Percentiles rank a stretch among this genome's conserved stretches.
phyloP scores from a whole-genome alignment of 2,329 filamentous ascomycete genomes.

The Talaromyces islandicus region DNA sequence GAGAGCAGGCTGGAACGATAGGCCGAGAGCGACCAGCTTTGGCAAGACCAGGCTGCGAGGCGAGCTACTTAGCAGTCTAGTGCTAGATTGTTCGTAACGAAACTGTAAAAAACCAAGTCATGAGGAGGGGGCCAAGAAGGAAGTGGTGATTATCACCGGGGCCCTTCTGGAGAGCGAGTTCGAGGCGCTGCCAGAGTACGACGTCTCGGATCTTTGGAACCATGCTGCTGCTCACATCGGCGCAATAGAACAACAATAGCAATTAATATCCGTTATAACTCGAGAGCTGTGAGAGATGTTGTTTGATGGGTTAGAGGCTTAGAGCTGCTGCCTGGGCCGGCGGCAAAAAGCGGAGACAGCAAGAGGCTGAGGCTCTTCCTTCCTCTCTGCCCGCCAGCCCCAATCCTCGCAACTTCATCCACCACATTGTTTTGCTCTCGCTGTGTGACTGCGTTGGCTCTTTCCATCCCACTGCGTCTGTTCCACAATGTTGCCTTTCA shows the following conservation, averaged over 20 bases:
- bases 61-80: no score
- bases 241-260: background rate
- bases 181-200: no score
- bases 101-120: background rate
- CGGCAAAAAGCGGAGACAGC: background rate
- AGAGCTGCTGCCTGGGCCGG: background rate
- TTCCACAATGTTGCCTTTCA: constrained; percentile 4
- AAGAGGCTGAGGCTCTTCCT: background rate
- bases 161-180: no score
- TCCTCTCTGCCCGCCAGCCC: background rate
- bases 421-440: background rate
- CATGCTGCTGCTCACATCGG: background rate
- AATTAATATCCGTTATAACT: no score
- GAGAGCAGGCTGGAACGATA: no score
- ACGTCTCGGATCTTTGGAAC: no score
- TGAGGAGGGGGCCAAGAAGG: no score
- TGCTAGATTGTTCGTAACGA: background rate
- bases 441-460: background rate
- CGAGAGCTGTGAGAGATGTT: no score
- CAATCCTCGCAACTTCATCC: background rate
- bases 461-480: background rate
- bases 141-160: no score
- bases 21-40: background rate
- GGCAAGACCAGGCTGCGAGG: no score
- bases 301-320: background rate